A percentile compares a stretch with the other conserved stretches of the same genome.
Evolutionary conservation across 345 rosid species (phyloP).

Genomic region (Geranium rotundifolium): DNA sequence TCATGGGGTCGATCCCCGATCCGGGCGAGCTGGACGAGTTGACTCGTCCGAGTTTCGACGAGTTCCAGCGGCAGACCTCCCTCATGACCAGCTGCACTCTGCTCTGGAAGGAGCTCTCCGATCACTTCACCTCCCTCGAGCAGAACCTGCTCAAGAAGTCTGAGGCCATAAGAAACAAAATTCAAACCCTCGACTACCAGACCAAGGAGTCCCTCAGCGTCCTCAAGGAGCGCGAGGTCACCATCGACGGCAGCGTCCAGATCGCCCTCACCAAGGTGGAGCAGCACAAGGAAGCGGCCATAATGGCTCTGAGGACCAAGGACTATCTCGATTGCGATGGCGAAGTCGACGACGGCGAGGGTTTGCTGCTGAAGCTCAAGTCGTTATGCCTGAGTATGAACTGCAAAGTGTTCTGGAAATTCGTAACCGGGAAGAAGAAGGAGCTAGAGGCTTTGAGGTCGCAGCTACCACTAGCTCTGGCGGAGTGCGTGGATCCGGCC

Average conservation of each 20-base stretch:
- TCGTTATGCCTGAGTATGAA: constrained; percentile 59
- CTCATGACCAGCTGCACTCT: constrained; percentile 98
- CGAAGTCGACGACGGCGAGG: constrained; percentile 75
- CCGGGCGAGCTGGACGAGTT: constrained; percentile 76
- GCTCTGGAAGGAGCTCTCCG: constrained; percentile 96
- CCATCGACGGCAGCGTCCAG: constrained; percentile 79
- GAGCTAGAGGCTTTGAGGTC: constrained; percentile 55
- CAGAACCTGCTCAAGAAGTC: constrained; percentile 68
- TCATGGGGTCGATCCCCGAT: constrained; percentile 95
- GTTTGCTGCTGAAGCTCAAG: constrained; percentile 36
- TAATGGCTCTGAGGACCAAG: background rate
- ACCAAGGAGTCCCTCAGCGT: constrained; percentile 68
- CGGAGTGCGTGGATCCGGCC: constrained; percentile 84
- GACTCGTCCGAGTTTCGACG: constrained; percentile 83
- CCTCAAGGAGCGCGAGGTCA: constrained; percentile 71
- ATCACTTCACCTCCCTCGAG: constrained; percentile 81
- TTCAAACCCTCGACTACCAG: constrained; percentile 52
- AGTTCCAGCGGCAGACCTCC: constrained; percentile 86
- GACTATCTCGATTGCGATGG: constrained; percentile 35
- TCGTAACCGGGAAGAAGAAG: constrained; percentile 64
- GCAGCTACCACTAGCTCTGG: constrained; percentile 53
- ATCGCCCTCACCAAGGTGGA: constrained; percentile 53
- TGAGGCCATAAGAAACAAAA: constrained; percentile 64
- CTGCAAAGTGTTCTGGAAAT: constrained; percentile 66
- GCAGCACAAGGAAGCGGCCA: constrained; percentile 16